Conservation (phyloP, 2,329 filamentous ascomycete genomes). For the Colletotrichum chrysophilum region DNA sequence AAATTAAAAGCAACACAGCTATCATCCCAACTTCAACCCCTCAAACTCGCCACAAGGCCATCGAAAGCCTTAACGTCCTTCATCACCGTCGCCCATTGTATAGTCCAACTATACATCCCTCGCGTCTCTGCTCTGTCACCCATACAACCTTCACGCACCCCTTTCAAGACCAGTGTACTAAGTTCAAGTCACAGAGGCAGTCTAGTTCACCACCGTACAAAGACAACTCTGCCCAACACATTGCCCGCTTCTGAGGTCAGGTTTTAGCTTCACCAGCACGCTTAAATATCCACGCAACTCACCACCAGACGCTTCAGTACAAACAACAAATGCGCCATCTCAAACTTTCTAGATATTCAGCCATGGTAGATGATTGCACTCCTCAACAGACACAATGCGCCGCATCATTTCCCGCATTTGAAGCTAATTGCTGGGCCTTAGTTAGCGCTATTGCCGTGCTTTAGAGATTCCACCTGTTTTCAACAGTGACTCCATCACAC, state of each 20-base stretch:
- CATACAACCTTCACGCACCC: too few species aligned
- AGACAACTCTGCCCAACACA: too few species aligned
- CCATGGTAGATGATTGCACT: neutral
- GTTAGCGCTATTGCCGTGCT: neutral
- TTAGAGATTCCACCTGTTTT: neutral
- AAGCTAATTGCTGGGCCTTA: rapidly evolving
- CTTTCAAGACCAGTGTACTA: rapidly evolving
- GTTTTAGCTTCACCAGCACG: rapidly evolving
- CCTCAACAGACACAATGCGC: neutral
- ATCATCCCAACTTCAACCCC: rapidly evolving
- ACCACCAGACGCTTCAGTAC: rapidly evolving
- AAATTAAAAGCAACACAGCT: neutral
- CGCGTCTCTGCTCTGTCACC: neutral
- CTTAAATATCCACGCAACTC: rapidly evolving
- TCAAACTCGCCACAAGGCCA: rapidly evolving
- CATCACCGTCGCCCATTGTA: rapidly evolving
- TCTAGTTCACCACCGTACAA: too few species aligned
- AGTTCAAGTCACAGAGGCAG: neutral
- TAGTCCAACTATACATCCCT: rapidly evolving
- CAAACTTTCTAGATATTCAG: neutral
- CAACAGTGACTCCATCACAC: neutral
- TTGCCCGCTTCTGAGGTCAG: neutral
- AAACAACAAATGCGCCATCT: neutral
- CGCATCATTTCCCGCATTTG: neutral
- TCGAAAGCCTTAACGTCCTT: rapidly evolving